These are phyloP conservation scores for Phialophora macrospora DNA, from an alignment of 2,329 filamentous ascomycete genomes.

Conservation along the genomic window DNA sequence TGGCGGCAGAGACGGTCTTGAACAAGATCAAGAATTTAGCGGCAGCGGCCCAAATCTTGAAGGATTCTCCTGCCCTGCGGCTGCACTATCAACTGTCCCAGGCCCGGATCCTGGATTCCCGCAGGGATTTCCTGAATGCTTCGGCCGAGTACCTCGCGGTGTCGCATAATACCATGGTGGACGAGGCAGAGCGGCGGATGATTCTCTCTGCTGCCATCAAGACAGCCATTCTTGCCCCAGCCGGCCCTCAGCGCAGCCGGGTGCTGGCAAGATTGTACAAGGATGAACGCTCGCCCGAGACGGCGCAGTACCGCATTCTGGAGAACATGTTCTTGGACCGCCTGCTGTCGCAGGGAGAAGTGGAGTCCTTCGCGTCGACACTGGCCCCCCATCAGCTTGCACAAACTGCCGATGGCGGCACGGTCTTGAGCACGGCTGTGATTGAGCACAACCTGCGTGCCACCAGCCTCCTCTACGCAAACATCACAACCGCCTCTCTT, in stretches of 20 bases:
- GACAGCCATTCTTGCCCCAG: conserved; percentile 89
- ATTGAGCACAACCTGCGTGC: conserved; percentile 95
- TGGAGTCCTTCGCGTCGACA: conserved; percentile 79
- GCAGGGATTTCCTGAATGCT: conserved; percentile 86
- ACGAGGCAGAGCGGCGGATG: conserved; percentile 82
- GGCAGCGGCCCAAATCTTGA: conserved; percentile 63
- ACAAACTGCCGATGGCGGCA: conserved; percentile 85
- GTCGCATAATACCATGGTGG: conserved; percentile 75
- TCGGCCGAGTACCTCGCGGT: conserved; percentile 87
- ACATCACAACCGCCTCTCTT: conserved; percentile 76
- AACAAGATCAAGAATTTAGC: conserved; percentile 96
- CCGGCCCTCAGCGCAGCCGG: conserved; percentile 80
- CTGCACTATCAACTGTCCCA: conserved; percentile 90
- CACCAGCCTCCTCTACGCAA: conserved; percentile 77
- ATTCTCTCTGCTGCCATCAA: conserved; percentile 86
- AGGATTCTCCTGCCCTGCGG: conserved; percentile 70
- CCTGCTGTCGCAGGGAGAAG: conserved; percentile 78
- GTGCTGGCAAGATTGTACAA: conserved; percentile 86
- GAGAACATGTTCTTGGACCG: conserved; percentile 98
- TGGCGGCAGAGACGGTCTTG: conserved; percentile 80
- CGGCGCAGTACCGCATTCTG: conserved; percentile 82
- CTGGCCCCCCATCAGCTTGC: conserved; percentile 89
- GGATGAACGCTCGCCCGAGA: conserved; percentile 77
- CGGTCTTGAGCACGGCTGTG: conserved; percentile 89
- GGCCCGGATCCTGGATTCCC: conserved; percentile 89